phyloP scores from a whole-genome alignment of 495 filamentous ascomycete genomes.

The Penicillium arizonense region DNA sequence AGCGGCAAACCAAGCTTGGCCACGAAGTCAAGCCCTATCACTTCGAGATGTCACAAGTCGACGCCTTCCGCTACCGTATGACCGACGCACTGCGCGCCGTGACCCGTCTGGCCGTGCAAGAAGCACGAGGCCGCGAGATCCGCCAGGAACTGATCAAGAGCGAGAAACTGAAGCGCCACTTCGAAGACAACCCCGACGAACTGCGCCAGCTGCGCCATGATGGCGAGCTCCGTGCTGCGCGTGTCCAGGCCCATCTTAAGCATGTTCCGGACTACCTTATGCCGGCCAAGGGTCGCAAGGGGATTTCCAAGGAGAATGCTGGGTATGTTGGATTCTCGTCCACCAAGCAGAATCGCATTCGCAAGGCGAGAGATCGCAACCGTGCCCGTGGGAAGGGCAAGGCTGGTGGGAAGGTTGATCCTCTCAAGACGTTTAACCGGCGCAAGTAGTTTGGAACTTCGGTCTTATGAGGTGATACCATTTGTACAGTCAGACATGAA shows the following conservation, averaged over 20 bases:
- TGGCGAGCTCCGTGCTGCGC: slow-evolving; percentile 73
- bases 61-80: slow-evolving; percentile 93
- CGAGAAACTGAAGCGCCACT: slow-evolving; percentile 91
- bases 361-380: slow-evolving; percentile 66
- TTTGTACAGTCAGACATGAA: slow-evolving; percentile 26
- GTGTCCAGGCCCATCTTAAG: slow-evolving; percentile 84
- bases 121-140: slow-evolving; percentile 85
- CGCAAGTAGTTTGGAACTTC: slow-evolving; percentile 14
- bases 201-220: slow-evolving; percentile 87
- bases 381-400: slow-evolving; percentile 51
- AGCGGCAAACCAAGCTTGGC: slow-evolving; percentile 68
- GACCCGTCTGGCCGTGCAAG: slow-evolving; percentile 78
- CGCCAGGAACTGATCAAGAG: slow-evolving; percentile 85
- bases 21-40: slow-evolving; percentile 82
- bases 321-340: slow-evolving; percentile 78
- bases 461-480: slow-evolving; percentile 28
- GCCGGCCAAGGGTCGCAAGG: slow-evolving; percentile 72
- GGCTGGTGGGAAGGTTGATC: slow-evolving; percentile 65
- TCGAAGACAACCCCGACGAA: slow-evolving; percentile 94
- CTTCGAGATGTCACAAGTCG: slow-evolving; percentile 92
- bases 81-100: slow-evolving; percentile 82
- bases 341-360: slow-evolving; percentile 67
- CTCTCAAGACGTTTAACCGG: slow-evolving; percentile 83
- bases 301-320: slow-evolving; percentile 56
- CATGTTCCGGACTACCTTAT: slow-evolving; percentile 95